Base-by-base conservation (phyloP, 768 basidiomycete species). In the Galerina marginata region DNA sequence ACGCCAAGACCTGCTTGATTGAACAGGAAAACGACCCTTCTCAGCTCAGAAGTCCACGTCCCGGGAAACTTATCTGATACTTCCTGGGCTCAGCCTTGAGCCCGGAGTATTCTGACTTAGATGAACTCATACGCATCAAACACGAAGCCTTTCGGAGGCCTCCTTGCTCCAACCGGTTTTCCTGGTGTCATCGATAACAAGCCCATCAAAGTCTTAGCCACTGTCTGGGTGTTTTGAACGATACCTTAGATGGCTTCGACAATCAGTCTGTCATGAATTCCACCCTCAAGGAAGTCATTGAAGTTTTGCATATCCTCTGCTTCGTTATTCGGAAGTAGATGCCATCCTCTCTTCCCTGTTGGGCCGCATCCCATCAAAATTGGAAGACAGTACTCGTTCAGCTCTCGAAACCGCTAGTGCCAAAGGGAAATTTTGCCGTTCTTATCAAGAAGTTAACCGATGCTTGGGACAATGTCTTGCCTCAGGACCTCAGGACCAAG, bases 61-160 rank as follows among this genome's bases (percentile, higher is more conserved):
- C n/a, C n/a, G n/a, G n/a, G n/a, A n/a, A n/a, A n/a, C n/a, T n/a
- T n/a, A n/a, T n/a, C n/a, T n/a, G n/a, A n/a, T n/a, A n/a, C n/a
- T n/a, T n/a, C n/a, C n/a, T n/a, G n/a, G n/a, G n/a, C n/a, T 96
- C 71, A 95, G 93, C 65, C 86, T 99, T 56, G 93, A 96, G 64
- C 94, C 96, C 11, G 97, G 97, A 23, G 97, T 76, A 96, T 99
- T 69, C 83, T 99, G 58, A 93, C 95, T 86, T 99, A 58, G 97
- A 99, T 69, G 96, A 99, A 73, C 97, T 96, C 42, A 85, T 87
- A 59, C 94, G 95, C 58, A 97, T 99, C 71, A 97, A 94, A 72
- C 96, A 99, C 71, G 96, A 98, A 96, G 78, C 96, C 96, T 2
- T 99, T 98, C 73, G 95, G 97, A 69, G 95, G 95, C 54, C 89